Base-by-base conservation (phyloP, 106 monocot species). In the Phalaenopsis equestris region DNA sequence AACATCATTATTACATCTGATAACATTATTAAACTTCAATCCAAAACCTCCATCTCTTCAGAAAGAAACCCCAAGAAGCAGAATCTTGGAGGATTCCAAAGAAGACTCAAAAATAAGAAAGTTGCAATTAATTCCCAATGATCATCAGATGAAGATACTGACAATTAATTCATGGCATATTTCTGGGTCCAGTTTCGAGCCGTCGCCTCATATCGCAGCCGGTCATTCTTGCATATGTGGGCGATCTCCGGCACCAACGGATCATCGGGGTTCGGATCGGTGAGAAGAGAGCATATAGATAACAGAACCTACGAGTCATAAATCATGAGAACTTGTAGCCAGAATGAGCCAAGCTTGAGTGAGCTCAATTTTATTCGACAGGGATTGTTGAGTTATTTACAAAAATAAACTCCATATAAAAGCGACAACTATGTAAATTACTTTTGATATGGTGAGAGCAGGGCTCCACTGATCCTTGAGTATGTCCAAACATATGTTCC, bases 171-270 rank as follows among this genome's bases (percentile, higher is more conserved):
- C 89, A 89, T 86, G 67, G 86, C 89, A 65, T 89, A 89, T 65
- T 89, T 89, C 79, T 86, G 89, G 6, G 89, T 84, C 86, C 86
- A 89, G 48, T 72, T 81, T 42, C 89, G 74, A 11, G 86, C 86
- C 64, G 89, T 89, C 2, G 89, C 19, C 52, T 89, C 86, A n/a
- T 86, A 86, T 76, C 86, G 84, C 21, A 30, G 17, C 43, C 75
- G 67, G 23, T 86, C 89, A 19, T 67, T 72, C 49, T 89, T 89
- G 81, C 78, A 89, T 86, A 89, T 89, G 65, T 89, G 84, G 21
- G 89, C 89, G 73, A 89, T 86, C 72, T 89, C 86, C 5, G 88
- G 88, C 4, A 89, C 86, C 52, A 89, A 56, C 19, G 88, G 88
- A 61, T 89, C 88, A 39, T 89, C 85, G 8, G 88, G 88, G 41